Conservation (phyloP, 2,329 filamentous ascomycete genomes). For the Claviceps arundinis region DNA sequence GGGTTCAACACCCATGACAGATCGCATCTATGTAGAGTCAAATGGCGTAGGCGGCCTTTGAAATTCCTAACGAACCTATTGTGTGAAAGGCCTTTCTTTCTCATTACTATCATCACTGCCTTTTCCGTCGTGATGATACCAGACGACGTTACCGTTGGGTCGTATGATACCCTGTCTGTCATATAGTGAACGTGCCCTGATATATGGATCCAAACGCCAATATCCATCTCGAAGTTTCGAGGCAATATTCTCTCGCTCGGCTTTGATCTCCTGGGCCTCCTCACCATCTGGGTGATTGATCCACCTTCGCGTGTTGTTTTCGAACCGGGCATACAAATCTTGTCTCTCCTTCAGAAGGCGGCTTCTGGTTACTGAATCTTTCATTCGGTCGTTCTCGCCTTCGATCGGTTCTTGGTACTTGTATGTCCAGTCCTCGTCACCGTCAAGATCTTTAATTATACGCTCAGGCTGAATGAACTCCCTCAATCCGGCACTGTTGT, state of each 20-base stretch:
- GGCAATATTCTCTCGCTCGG: slow-evolving; percentile 48
- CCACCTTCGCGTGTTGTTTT: slow-evolving; percentile 65
- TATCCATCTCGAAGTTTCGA: slow-evolving; percentile 58
- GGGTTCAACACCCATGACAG: neutral
- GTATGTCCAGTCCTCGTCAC: slow-evolving; percentile 75
- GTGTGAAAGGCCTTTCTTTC: neutral
- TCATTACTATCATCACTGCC: neutral
- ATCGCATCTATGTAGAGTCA: neutral
- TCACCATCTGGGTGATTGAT: slow-evolving; percentile 34
- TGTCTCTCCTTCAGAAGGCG: slow-evolving; percentile 50
- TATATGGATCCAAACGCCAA: slow-evolving; percentile 79
- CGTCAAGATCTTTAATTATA: slow-evolving; percentile 74
- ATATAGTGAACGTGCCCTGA: slow-evolving; percentile 72
- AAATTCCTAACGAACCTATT: neutral
- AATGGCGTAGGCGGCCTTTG: too few species aligned
- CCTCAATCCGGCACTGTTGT: slow-evolving; percentile 64
- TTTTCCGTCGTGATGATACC: slow-evolving; percentile 37
- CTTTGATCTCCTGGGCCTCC: slow-evolving; percentile 34
- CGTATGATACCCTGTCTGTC: slow-evolving; percentile 66
- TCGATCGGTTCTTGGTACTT: slow-evolving; percentile 61
- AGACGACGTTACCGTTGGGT: slow-evolving; percentile 53
- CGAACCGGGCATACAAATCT: slow-evolving; percentile 56
- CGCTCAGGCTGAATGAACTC: slow-evolving; percentile 57
- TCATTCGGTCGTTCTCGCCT: slow-evolving; percentile 67
- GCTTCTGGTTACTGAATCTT: slow-evolving; percentile 49